Base-by-base conservation (phyloP, 345 rosid genomes). In the Gossypioides kirkii region DNA sequence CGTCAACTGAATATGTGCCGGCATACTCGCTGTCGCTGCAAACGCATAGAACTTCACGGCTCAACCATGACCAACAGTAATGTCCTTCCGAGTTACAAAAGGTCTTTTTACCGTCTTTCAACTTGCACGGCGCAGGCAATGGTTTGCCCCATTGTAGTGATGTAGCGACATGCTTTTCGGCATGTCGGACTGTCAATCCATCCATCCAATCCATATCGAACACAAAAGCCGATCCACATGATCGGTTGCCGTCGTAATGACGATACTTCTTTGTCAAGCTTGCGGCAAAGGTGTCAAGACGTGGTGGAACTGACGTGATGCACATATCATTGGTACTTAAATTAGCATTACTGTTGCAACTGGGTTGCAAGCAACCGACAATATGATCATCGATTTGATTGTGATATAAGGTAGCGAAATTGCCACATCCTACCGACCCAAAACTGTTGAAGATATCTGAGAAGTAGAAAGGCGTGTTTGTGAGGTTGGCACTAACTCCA, bases 381-480 rank as follows among this genome's bases (percentile, higher is more conserved):
- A 38, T 4, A 9, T 18, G 63, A 26, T 60, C 3, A 59, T 36
- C 67, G 1, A 16, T 38, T n/a, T 4, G 68, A n/a, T 41, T 38
- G 10, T 1, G 16, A 62, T 9, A 7, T 17, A 62, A 9, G 6
- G 68, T 62, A 41, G 26, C 68, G 14, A 38, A 18, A 62, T 6
- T n/a, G 8, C 41, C 69, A 28, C 76, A 77, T 9, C 79, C 79
- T 13, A 46, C n/a, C 1, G 72, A 74, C 5, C 4, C n/a, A 45
- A 77, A 77, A 8, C 3, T 1, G 32, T 77, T 77, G 43, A 16
- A 36, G 2, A 2, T 3, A 1, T 6, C 6, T 2, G 71, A 55
- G 60, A 64, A 77, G 43, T 16, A 9, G 36, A 64, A 77, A 3
- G 72, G 63, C 26, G 50, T 77, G 18, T 38, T 58, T 4, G 49